These are phyloP conservation scores for Ophiostoma australiae DNA, from an alignment of 2,329 filamentous ascomycete species.

Conservation along the genomic window DNA sequence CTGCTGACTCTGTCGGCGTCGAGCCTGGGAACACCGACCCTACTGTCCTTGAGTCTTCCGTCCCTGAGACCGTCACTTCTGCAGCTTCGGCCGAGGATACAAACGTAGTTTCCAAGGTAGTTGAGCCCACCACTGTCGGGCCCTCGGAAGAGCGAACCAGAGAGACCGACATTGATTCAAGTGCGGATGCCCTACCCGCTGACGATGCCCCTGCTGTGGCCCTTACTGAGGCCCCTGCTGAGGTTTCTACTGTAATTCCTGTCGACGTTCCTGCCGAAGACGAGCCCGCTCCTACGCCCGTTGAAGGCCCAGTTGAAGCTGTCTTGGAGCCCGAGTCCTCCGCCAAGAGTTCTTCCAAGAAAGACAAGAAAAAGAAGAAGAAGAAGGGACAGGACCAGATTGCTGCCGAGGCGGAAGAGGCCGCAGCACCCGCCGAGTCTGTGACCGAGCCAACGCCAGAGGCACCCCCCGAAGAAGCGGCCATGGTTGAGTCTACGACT, in stretches of 20 bases:
- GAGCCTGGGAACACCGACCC: not conserved
- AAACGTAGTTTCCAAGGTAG: not conserved
- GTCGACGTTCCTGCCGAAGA: not conserved
- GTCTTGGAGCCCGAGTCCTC: not conserved
- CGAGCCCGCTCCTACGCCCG: not conserved
- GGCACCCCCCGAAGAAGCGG: not conserved
- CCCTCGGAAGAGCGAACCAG: not conserved
- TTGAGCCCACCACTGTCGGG: not conserved
- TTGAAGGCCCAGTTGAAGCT: not conserved
- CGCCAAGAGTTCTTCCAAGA: not conserved
- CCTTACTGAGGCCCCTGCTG: not conserved
- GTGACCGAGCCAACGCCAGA: not conserved
- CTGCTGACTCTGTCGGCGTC: not conserved
- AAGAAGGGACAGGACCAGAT: not conserved
- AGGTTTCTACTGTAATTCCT: not conserved
- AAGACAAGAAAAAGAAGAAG: slow-evolving; percentile 4
- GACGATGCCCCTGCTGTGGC: not conserved
- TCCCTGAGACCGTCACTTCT: not conserved
- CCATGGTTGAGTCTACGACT: not conserved
- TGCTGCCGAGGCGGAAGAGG: not conserved
- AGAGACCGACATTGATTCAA: not conserved
- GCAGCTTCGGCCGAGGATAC: not conserved
- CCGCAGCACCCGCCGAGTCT: not conserved
- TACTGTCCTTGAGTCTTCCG: not conserved
- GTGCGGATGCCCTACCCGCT: not conserved